Conservation (phyloP, 768 basidiomycete genomes). For the Amanita pallidorosea region DNA sequence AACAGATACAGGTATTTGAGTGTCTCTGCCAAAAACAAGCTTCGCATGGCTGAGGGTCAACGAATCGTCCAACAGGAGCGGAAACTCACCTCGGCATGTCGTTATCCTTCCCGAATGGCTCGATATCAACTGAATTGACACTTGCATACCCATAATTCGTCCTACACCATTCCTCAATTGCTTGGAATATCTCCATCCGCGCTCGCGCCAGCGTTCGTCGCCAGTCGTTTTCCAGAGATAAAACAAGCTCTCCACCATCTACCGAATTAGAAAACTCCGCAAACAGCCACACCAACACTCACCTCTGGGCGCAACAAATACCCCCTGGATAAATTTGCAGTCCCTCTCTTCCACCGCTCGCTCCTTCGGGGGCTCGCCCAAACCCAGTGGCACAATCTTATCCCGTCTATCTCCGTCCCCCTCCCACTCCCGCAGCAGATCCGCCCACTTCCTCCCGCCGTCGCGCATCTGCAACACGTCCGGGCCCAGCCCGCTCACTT, state of each 20-base stretch:
- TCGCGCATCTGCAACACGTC: slow-evolving; percentile 36
- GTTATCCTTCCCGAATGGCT: slow-evolving; percentile 27
- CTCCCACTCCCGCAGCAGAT: slow-evolving; percentile 37
- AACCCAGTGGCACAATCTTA: slow-evolving; percentile 31
- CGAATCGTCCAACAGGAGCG: not conserved
- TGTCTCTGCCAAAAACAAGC: slow-evolving; percentile 36
- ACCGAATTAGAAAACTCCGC: no score
- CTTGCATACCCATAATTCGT: slow-evolving; percentile 50
- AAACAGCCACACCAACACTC: no score
- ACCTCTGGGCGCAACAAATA: slow-evolving; percentile 68
- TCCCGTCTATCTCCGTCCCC: slow-evolving; percentile 23
- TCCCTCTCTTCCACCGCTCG: slow-evolving; percentile 26
- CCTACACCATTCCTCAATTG: slow-evolving; percentile 46
- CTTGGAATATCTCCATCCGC: slow-evolving; percentile 59
- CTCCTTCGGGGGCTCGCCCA: slow-evolving; percentile 21
- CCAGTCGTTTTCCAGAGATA: slow-evolving; percentile 60
- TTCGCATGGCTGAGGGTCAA: slow-evolving; percentile 8
- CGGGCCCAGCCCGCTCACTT: slow-evolving; percentile 53
- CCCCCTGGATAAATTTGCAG: slow-evolving; percentile 22
- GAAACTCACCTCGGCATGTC: slow-evolving; percentile 57
- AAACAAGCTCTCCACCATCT: slow-evolving; percentile 69
- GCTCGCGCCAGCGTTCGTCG: slow-evolving; percentile 57
- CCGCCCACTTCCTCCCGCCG: slow-evolving; percentile 31
- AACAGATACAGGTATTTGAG: slow-evolving; percentile 61
- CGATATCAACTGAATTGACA: slow-evolving; percentile 34